Conservation (phyloP, 2,329 filamentous ascomycete species). For the Paracorniculantispora psalliotae region DNA sequence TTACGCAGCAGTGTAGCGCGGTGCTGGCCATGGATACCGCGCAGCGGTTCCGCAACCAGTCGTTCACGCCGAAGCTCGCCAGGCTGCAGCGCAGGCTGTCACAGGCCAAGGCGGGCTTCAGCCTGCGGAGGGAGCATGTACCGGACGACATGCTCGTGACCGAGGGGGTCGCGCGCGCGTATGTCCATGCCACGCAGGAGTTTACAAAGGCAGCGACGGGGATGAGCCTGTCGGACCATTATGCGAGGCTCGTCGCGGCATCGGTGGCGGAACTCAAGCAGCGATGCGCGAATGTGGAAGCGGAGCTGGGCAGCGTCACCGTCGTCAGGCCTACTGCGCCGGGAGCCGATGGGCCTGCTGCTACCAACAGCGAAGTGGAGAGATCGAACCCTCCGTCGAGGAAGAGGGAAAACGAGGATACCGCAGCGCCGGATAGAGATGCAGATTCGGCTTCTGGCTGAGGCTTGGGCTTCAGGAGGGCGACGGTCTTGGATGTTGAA, state of each 20-base stretch:
- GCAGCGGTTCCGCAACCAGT: background rate
- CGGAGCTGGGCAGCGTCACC: background rate
- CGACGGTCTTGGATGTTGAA: no score
- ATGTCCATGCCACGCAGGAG: background rate
- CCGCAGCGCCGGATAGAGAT: no score
- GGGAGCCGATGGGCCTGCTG: no score
- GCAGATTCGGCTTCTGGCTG: no score
- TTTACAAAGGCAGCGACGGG: background rate
- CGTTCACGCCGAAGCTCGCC: background rate
- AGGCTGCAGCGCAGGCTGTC: background rate
- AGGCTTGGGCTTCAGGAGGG: no score
- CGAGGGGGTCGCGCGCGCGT: no score
- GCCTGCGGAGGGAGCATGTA: background rate
- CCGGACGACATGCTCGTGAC: background rate
- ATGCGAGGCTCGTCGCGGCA: background rate
- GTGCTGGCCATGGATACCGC: background rate
- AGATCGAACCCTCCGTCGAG: no score
- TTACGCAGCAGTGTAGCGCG: background rate
- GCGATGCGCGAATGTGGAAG: background rate
- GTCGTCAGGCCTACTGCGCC: no score
- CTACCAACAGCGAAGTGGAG: no score
- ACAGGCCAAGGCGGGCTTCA: background rate
- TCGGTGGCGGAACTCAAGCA: background rate
- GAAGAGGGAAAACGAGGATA: no score
- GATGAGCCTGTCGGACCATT: background rate